Evolutionary conservation across 1,139 yeast genomes (phyloP), one percentile per base, ranked within the genome.

Genomic region (Nakaseomyces sp.): DNA sequence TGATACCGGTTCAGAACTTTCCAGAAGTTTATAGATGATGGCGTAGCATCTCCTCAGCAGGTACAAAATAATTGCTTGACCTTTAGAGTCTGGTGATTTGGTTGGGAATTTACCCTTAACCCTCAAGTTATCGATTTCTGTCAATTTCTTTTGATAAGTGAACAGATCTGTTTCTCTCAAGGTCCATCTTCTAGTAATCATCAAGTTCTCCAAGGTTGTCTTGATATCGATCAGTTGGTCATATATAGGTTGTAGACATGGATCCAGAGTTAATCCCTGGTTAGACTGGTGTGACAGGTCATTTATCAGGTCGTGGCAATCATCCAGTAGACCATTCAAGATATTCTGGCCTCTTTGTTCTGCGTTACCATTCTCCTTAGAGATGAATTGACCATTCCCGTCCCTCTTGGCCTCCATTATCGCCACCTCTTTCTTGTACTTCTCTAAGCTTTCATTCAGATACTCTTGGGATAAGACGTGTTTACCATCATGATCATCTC

Each of bases 131-230:
- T 89, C 96, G 50, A 89, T 79, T 46, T 73, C 74, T 55, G 79
- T 80, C 50, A 89, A 69, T 50, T 72, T 72, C 57, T 81, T 77
- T 63, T 88, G 95, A 61, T 84, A 89, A 44, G 74, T 73, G 66
- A 84, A 91, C 53, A 91, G 71, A 65, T 91, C 98, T 0, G 97
- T 91, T 59, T 88, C 95, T 58, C 98, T 77, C 65, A 91, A 71
- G 1, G 97, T 89, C 98, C 98, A 91, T 63, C 97, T 77, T 66
- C 96, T 80, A 3, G 98, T 91, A 29, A 91, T 77, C 51, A 88
- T 71, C 52, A 91, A 69, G 54, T 85, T 86, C 55, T 86, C 95
- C 50, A 91, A 70, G 17, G 80, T 81, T 20, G 77, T 71, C 63
- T 87, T 86, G 54, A 87, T 71, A 38, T 74, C 77, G 30, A 77